Evolutionary conservation across 495 filamentous ascomycete genomes (phyloP), one percentile per base, ranked within the genome.

Genomic region (Penicillium diatomitis): DNA sequence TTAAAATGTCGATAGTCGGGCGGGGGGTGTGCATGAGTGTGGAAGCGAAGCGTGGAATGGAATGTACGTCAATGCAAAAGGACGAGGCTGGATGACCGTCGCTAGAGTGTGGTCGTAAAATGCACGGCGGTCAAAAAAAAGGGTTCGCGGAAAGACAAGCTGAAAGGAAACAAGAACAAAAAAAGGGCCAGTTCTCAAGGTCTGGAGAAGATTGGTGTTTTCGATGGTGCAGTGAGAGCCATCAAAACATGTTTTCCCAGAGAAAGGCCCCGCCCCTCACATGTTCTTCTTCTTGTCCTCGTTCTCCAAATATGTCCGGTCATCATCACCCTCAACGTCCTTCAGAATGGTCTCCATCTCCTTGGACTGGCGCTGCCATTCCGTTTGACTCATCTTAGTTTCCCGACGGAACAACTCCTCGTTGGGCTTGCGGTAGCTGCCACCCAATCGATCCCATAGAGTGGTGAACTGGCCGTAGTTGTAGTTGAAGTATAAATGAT

Each of bases 391-490:
- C 86, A 92, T 90, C 78, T 95, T 96, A 49, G 79, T 82, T 67
- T 96, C 88, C 55, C 85, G 83, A 49, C 82, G 70, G 75, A 96
- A 96, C 50, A 96, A 75, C 60, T 88, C 88, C 50, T 81, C 79
- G 53, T 95, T 95, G 7, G 91, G 91, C 70, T 84, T 78, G 50
- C 90, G 77, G 72, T 96, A 97, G 68, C 85, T 92, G 43, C 86
- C 86, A 50, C 88, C 87, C 33, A 97, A 61, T 42, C 92, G 82
- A 61, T 97, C 91, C 90, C 90, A 97, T 32, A 96, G 69, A 4
- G 92, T 97, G 3, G 87, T 95, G 72, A 89, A 97, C 64, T 97
- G 91, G 49, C 92, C 91, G 55, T 96, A 97, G 72, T 96, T 97
- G 78, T 89, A 95, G 72, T 94, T 95, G 81, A 97, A 97, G 68